Percentiles rank a stretch among this genome's conserved stretches.
phyloP scores from a whole-genome alignment of 2,329 filamentous ascomycete species.

The Ilyonectria destructans region DNA sequence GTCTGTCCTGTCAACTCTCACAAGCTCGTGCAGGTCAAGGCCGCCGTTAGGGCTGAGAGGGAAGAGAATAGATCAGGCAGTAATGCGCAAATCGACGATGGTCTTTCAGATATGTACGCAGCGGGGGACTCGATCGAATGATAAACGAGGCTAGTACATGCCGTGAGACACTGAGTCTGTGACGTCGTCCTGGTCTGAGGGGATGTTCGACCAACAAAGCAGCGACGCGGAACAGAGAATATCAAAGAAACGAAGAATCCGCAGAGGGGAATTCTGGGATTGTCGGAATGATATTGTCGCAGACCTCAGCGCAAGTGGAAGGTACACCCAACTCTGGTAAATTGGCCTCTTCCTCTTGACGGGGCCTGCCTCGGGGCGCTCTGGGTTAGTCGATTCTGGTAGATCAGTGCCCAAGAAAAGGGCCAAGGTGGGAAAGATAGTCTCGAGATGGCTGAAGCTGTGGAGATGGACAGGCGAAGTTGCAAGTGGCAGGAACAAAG shows the following conservation, averaged over 20 bases:
- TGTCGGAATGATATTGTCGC: constrained; percentile 16
- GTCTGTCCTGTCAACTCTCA: neutral
- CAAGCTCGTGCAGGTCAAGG: constrained; percentile 17
- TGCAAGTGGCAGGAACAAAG: constrained; percentile 5
- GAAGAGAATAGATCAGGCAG: neutral
- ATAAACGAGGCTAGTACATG: constrained; percentile 41
- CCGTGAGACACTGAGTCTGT: constrained; percentile 36
- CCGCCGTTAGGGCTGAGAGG: constrained; percentile 1
- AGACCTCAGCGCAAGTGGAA: constrained; percentile 9
- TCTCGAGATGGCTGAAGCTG: constrained; percentile 9
- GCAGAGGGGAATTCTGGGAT: constrained; percentile 5
- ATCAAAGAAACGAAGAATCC: constrained; percentile 7
- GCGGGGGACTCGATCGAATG: constrained; percentile 1
- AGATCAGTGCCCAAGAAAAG: constrained; percentile 1
- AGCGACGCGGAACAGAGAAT: neutral
- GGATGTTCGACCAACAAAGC: neutral
- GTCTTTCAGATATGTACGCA: constrained; percentile 2
- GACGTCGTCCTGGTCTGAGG: neutral
- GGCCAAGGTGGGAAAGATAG: neutral
- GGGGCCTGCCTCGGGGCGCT: constrained; percentile 5
- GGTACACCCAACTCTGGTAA: constrained; percentile 1
- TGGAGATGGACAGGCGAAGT: neutral
- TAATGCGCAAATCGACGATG: neutral
- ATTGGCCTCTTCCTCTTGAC: constrained; percentile 7
- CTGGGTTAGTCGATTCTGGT: neutral